phyloP scores from a whole-genome alignment of 441 rosid genomes.

The Cnidoscolus chayamansa region DNA sequence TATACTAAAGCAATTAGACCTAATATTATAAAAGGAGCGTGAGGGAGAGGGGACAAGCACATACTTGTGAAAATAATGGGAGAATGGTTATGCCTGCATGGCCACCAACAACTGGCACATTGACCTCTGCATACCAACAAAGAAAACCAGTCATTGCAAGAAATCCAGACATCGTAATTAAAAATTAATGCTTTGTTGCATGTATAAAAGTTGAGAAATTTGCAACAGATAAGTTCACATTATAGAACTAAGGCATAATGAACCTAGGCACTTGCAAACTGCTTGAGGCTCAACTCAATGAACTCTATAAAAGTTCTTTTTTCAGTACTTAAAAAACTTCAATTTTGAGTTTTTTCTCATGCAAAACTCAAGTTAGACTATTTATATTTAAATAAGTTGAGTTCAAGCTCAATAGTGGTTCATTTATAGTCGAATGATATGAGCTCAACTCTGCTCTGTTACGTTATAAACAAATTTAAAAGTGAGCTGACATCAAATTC shows the following conservation, averaged over 20 bases:
- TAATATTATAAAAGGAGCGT: background rate
- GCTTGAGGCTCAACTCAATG: too few species aligned
- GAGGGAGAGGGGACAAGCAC: background rate
- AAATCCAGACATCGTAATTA: background rate
- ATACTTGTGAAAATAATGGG: conserved; percentile 82
- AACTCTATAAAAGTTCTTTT: too few species aligned
- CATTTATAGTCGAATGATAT: too few species aligned
- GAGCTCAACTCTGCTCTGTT: too few species aligned
- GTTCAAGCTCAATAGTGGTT: too few species aligned
- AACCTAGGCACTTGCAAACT: too few species aligned
- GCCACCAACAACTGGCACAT: conserved; percentile 94
- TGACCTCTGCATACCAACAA: conserved; percentile 52
- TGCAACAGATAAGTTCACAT: background rate
- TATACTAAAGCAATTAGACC: background rate
- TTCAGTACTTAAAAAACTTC: too few species aligned
- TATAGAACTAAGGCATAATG: background rate
- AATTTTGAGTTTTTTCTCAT: too few species aligned
- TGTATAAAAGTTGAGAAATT: background rate
- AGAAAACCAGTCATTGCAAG: conserved; percentile 1
- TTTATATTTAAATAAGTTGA: too few species aligned
- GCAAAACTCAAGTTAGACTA: too few species aligned
- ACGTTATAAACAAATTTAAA: too few species aligned
- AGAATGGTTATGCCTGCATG: conserved; percentile 97
- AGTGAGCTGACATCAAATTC: too few species aligned
- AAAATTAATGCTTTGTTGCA: background rate